Base-by-base conservation (phyloP, 2,329 filamentous ascomycete species). In the Arthroderma uncinatum region DNA sequence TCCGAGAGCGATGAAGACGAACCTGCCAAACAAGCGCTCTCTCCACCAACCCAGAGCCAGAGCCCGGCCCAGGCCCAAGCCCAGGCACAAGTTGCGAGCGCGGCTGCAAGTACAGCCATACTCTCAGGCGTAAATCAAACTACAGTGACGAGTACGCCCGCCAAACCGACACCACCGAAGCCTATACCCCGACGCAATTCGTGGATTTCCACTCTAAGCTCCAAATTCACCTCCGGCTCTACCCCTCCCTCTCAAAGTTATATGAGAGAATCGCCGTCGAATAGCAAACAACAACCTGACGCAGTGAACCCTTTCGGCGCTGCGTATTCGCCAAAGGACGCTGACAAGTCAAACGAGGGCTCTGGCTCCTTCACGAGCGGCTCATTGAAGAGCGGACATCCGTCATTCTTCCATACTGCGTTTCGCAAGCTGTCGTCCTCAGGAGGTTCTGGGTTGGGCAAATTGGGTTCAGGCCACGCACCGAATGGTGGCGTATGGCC, bases 121-220 rank as follows among this genome's bases (percentile, higher is more conserved):
- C 47, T 30, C 10, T 12, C 47, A 14, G 30, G 47, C 9, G 14
- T 23, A 52, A 53, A 19, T 34, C 28, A 19, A 34, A 36, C 48
- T 34, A 53, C 48, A 16, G 28, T 23, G n/a, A 37, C 33, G 25
- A 54, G 33, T 14, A 53, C 53, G 14, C 16, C 19, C 33, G 19
- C 36, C 10, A 58, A 44, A 40, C 19, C 53, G 33, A 34, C 40
- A 37, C 54, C 54, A 16, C 30, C 55, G 5, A 55, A 48, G 37
- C 55, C 57, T 8, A 28, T 39, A 30, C 30, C 54, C 2, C 40
- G 89, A 62, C 75, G 82, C 57, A 85, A 84, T 61, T 95, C 91
- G 12, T 98, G 93, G 93, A 91, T 97, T 66, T 89, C 88, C 57
- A 95, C 84, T 67, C 83, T 97, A 63, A 94, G 89, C 62, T 92